Evolutionary conservation across 768 basidiomycete species (phyloP), one percentile per base, ranked within the genome.

Genomic region (Melanogaster broomeanus): DNA sequence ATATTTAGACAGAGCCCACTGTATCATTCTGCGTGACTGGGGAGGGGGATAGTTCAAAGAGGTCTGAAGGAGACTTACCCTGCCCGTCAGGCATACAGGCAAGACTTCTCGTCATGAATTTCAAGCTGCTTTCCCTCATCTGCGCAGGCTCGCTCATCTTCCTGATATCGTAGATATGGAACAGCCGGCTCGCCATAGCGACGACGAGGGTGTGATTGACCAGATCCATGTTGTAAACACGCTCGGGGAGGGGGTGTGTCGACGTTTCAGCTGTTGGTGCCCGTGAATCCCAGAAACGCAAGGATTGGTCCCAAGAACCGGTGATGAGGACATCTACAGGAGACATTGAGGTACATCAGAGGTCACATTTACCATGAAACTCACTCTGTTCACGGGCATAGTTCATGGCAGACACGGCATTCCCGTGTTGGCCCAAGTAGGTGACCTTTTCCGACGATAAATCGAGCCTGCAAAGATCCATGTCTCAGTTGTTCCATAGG

Each of bases 41-140:
- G 39, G 27, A n/a, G n/a, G 6, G 24, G 21, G 16, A 24, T 37
- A 46, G 35, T 19, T 39, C 56, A 35, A 44, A 9, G 39, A 39
- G 24, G 10, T 3, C 6, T 7, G 61, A 5, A 2, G 3, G 30
- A 24, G 21, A 41, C 77, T 37, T 55, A 90, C 94, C 95, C 73
- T 93, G 83, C 2, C 95, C 94, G 66, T 92, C 90, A 2, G 82
- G 78, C 95, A 98, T 98, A 64, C 91, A 93, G 13, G 89, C 91
- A 47, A 99, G 69, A 42, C 87, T 87, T 51, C 93, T 75, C 35
- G 95, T 98, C 89, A 97, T 89, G 66, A 90, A 98, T 70, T 97
- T 97, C 53, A 99, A 70, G 58, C 91, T 93, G 66, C 91, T 93
- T 72, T 98, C 97, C 55, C 97, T 72, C 67, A 84, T 79, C 63